Base-by-base conservation (phyloP, 805 yeast genomes). In the Candida ovalis region DNA sequence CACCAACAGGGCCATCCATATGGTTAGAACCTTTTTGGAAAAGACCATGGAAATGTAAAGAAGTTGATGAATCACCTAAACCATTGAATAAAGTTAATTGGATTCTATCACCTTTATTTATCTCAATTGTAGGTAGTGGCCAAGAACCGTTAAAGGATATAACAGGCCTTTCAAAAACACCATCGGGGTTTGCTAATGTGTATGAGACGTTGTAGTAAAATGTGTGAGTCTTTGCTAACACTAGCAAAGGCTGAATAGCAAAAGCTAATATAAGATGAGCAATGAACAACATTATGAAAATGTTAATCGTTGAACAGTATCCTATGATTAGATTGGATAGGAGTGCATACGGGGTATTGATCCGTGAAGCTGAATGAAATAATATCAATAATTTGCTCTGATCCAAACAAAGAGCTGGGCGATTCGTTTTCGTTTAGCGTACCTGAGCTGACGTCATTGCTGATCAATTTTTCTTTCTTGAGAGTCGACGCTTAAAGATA, bases 1-100 rank as follows among this genome's bases (percentile, higher is more conserved):
- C 84, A 76, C 78, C 77, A 59, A 81, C 83, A 2, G 94, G 90
- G 12, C 95, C 95, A 63, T 86, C 95, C 88, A 83, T 84, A 43
- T 71, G 72, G 54, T 63, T 66, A 7, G 81, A 64, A 3, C 84
- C 84, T 50, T 76, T 75, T 70, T 82, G 88, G 64, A 82, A 80
- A 57, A 86, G 60, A 4, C 95, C 95, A 61, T 86, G 95, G 78
- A 86, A 84, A 69, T 86, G 95, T 53, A 86, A 67, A 1, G 90
- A 74, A 17, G 94, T 85, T 56, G 73, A 70, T 10, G 54, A 44
- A 48, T 61, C 56, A 57, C 43, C 55, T 17, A 86, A 73, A 1
- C 84, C 87, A 55, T 86, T 86, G 27, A 76, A 81, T 58, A 86
- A 71, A 57, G 78, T 77, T 17, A 86, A 52, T 52, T 77, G 69